phyloP scores from a whole-genome alignment of 495 filamentous ascomycete species.

The Xylaria bambusicola region DNA sequence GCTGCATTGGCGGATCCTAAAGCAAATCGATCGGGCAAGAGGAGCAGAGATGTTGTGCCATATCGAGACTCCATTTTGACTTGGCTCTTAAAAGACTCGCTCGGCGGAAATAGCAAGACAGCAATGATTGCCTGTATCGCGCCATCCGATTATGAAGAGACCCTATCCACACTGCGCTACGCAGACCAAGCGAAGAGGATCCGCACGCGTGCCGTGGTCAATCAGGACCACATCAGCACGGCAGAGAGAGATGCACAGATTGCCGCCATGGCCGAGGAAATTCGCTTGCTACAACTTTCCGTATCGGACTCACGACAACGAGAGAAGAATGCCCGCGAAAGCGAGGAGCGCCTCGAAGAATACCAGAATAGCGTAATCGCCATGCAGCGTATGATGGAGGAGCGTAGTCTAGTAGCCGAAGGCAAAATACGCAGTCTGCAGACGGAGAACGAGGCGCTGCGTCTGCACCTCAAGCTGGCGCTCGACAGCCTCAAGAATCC shows the following conservation, averaged over 20 bases:
- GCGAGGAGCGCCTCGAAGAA: conserved; percentile 55
- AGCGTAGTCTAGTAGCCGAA: conserved; percentile 81
- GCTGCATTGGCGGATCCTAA: conserved; percentile 91
- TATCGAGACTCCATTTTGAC: conserved; percentile 98
- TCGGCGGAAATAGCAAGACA: conserved; percentile 95
- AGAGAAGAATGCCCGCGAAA: conserved; percentile 47
- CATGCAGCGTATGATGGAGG: conserved; percentile 94
- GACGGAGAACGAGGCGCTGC: conserved; percentile 85
- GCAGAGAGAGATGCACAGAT: conserved; percentile 94
- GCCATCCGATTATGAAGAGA: conserved; percentile 95
- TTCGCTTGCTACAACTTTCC: conserved; percentile 76
- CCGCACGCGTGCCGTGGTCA: conserved; percentile 93
- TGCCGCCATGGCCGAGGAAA: conserved; percentile 88
- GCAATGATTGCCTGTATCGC: conserved; percentile 99
- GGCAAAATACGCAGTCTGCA: conserved; percentile 85
- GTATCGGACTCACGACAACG: conserved; percentile 58
- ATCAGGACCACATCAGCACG: conserved; percentile 84
- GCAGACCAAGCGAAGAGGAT: conserved; percentile 98
- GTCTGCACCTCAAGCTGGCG: conserved; percentile 81
- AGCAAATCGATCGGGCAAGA: conserved; percentile 45
- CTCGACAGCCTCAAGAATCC: conserved; percentile 87
- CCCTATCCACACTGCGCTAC: conserved; percentile 91
- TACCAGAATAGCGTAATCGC: conserved; percentile 84
- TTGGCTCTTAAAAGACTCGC: conserved; percentile 91
- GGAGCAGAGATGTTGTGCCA: conserved; percentile 70